Evolutionary conservation across 2,329 filamentous ascomycete species (phyloP).

Genomic region (Colletotrichum sidae): DNA sequence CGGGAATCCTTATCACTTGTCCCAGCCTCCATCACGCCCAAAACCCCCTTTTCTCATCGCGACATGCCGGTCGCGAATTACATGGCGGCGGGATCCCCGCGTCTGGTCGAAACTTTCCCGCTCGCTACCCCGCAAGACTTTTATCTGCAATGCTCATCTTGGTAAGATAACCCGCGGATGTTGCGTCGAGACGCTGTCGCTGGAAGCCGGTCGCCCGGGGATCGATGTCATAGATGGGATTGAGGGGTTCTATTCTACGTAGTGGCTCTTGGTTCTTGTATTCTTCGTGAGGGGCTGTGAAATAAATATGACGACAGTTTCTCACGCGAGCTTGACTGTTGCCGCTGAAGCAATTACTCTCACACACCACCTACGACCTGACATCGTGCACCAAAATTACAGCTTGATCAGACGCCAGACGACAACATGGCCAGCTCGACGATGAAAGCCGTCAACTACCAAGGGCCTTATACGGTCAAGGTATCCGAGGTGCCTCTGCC

Average conservation of each 20-base stretch:
- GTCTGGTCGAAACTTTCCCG: conserved; percentile 28
- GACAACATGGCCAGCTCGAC: conserved; percentile 41
- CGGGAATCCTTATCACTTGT: conserved; percentile 2
- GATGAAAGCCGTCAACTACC: conserved; percentile 74
- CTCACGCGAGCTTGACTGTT: neutral
- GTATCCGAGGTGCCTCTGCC: conserved; percentile 70
- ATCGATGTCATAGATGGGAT: neutral
- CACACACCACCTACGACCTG: neutral
- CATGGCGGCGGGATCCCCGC: conserved; percentile 22
- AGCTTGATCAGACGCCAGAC: neutral
- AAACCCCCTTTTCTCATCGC: neutral
- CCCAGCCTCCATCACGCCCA: neutral
- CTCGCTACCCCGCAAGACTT: conserved; percentile 30
- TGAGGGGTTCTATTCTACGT: neutral
- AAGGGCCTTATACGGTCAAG: conserved; percentile 71
- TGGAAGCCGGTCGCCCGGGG: conserved; percentile 17
- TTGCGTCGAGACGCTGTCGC: neutral
- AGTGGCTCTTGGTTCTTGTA: conserved; percentile 3
- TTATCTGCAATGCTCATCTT: neutral
- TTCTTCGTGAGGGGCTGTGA: conserved; percentile 18
- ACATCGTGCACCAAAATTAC: neutral
- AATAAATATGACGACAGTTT: conserved; percentile 14
- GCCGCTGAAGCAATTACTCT: neutral
- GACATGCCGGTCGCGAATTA: conserved; percentile 10
- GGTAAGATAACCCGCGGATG: conserved; percentile 30